Evolutionary conservation across 129 eudicot species (phyloP).

Genomic region (Flaveria sonorensis): DNA sequence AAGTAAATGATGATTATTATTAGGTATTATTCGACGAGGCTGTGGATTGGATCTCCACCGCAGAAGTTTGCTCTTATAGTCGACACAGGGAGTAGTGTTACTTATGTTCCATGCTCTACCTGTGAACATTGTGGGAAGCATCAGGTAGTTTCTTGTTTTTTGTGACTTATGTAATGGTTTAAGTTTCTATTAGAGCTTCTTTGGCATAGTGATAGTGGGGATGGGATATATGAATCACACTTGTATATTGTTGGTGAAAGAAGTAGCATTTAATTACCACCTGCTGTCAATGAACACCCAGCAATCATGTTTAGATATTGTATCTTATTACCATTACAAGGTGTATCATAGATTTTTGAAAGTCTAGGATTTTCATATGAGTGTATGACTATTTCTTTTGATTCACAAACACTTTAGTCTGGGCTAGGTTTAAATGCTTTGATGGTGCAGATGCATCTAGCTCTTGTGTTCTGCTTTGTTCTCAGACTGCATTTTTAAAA

Average conservation of each 20-base stretch:
- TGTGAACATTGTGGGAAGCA: conserved; percentile 95
- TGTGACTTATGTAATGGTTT: not conserved
- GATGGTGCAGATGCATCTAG: not conserved
- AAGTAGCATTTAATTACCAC: not conserved
- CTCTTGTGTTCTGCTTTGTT: not conserved
- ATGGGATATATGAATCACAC: not conserved
- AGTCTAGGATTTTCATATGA: too few species aligned
- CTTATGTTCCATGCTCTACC: conserved; percentile 90
- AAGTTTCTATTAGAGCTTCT: not conserved
- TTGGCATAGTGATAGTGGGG: not conserved
- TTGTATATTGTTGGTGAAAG: not conserved
- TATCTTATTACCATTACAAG: not conserved
- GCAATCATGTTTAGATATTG: not conserved
- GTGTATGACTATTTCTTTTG: not conserved
- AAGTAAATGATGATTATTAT: conserved; percentile 19
- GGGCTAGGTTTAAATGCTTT: not conserved
- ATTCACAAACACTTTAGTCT: not conserved
- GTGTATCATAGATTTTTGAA: not conserved
- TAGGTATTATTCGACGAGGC: conserved; percentile 87
- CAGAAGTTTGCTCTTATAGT: conserved; percentile 84
- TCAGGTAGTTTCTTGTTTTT: conserved; percentile 53
- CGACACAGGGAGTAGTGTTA: conserved; percentile 88
- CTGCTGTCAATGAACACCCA: not conserved
- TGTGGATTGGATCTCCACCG: conserved; percentile 89
- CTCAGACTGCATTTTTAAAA: not conserved